Percentiles rank a stretch among this genome's conserved stretches.
Conservation (phyloP, 2,329 filamentous ascomycete genomes). For the Rhynchosporium agropyri region DNA sequence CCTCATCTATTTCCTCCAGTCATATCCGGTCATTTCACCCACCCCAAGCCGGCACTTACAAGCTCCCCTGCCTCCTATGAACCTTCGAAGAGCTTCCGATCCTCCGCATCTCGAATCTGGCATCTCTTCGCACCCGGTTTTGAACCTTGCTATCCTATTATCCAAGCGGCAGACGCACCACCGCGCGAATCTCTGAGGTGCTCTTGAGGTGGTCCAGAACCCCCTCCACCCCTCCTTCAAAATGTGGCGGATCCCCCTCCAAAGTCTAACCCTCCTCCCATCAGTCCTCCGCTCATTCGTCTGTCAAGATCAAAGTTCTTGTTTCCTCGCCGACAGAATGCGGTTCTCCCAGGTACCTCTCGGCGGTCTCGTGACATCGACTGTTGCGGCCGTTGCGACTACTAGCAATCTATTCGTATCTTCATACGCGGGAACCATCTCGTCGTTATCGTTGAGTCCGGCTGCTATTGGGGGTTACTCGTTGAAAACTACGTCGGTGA, state of each 20-base stretch:
- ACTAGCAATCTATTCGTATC: constrained; percentile 43
- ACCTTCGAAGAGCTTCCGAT: not conserved
- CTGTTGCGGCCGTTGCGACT: constrained; percentile 22
- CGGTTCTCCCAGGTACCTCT: constrained; percentile 29
- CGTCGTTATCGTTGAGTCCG: constrained; percentile 40
- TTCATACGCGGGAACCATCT: constrained; percentile 45
- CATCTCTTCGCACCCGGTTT: not conserved
- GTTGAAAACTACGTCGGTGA: constrained; percentile 29
- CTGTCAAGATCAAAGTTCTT: constrained; percentile 11
- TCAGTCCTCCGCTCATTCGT: constrained; percentile 17
- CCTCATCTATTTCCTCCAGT: too few relatives aligned
- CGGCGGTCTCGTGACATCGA: constrained; percentile 29
- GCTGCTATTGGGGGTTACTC: constrained; percentile 33
- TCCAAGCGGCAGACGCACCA: not conserved
- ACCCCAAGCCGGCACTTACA: too few relatives aligned
- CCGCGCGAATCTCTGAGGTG: too few relatives aligned
- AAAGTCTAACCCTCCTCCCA: constrained; percentile 19
- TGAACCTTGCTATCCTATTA: not conserved
- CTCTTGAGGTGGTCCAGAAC: not conserved
- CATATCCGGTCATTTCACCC: too few relatives aligned
- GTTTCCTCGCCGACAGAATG: constrained; percentile 23
- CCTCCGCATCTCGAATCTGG: constrained; percentile 11
- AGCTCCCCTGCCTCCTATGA: too few relatives aligned
- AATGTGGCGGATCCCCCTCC: constrained; percentile 27
- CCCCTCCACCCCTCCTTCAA: constrained; percentile 2